Evolutionary conservation across 2,329 filamentous ascomycete genomes (phyloP).

Genomic region (Fusarium subglutinans): DNA sequence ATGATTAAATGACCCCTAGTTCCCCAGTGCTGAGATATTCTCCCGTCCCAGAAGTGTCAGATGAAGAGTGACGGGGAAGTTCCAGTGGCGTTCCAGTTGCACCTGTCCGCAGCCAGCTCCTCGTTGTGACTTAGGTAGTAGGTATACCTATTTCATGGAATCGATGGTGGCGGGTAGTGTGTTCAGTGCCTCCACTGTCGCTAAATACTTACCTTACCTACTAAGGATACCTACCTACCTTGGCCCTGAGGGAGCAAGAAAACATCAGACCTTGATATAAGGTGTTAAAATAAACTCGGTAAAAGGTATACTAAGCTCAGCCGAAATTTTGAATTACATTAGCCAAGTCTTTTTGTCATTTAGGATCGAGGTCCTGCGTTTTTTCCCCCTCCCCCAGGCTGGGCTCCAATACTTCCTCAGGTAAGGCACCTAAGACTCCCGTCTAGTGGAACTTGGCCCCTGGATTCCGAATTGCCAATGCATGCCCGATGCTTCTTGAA

Average conservation of each 20-base stretch:
- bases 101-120: background rate
- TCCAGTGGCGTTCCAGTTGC: conserved; percentile 23
- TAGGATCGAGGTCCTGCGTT: background rate
- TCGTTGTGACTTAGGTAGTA: background rate
- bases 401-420: conserved; percentile 27
- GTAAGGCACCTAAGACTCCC: conserved; percentile 27
- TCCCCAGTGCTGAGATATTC: conserved; percentile 25
- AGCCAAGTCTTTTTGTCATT: background rate
- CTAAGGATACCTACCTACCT: background rate
- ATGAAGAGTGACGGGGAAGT: conserved; percentile 23
- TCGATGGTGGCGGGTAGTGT: background rate
- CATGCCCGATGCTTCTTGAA: background rate
- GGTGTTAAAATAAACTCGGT: background rate
- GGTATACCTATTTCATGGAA: background rate
- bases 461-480: conserved; percentile 15
- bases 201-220: background rate
- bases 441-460: conserved; percentile 15
- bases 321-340: too few relatives aligned
- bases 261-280: background rate
- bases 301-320: background rate
- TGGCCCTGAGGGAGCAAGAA: background rate
- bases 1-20: conserved; percentile 30
- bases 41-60: conserved; percentile 26
- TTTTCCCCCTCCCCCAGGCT: background rate
- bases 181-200: conserved; percentile 15